A percentile compares a stretch with the other conserved stretches of the same genome.
Conservation (phyloP, 768 basidiomycete genomes). For the Fistulinella prunicolor region DNA sequence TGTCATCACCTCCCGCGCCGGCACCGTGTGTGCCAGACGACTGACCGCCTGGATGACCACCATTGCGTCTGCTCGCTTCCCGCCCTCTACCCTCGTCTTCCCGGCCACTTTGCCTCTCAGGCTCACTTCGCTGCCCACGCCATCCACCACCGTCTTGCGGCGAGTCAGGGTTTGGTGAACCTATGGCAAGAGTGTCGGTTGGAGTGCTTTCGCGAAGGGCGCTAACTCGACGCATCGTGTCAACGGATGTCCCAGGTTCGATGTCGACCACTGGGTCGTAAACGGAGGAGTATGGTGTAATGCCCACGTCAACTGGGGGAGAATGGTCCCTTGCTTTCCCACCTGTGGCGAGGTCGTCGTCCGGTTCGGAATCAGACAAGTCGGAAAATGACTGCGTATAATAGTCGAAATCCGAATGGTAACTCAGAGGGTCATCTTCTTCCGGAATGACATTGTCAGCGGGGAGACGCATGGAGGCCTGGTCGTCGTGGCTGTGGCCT, state of each 20-base stretch:
- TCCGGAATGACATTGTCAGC: slow-evolving; percentile 11
- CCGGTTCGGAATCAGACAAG: slow-evolving; percentile 29
- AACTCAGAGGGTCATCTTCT: slow-evolving; percentile 33
- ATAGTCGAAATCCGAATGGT: slow-evolving; percentile 37
- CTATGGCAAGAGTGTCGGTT: background rate
- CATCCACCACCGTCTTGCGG: slow-evolving; percentile 20
- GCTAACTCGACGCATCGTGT: slow-evolving; percentile 22
- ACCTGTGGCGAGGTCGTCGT: slow-evolving; percentile 9
- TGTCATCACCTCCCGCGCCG: slow-evolving; percentile 38
- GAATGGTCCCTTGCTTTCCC: slow-evolving; percentile 5
- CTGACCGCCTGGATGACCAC: slow-evolving; percentile 18
- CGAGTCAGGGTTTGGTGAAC: slow-evolving; percentile 3
- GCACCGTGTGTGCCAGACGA: slow-evolving; percentile 23
- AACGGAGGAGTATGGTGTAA: slow-evolving; percentile 22
- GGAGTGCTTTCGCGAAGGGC: slow-evolving; percentile 1
- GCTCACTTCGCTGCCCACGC: slow-evolving; percentile 13
- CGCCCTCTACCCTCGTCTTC: slow-evolving; percentile 10
- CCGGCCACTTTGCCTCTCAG: slow-evolving; percentile 16
- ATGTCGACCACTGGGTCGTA: slow-evolving; percentile 27
- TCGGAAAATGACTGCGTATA: slow-evolving; percentile 33
- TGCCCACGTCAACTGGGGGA: slow-evolving; percentile 6
- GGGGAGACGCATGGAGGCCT: background rate
- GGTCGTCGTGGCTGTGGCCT: slow-evolving; percentile 2
- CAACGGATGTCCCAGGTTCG: slow-evolving; percentile 46
- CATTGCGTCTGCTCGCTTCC: slow-evolving; percentile 11